Conservation (phyloP, 495 filamentous ascomycete genomes). For the Darksidea phi region DNA sequence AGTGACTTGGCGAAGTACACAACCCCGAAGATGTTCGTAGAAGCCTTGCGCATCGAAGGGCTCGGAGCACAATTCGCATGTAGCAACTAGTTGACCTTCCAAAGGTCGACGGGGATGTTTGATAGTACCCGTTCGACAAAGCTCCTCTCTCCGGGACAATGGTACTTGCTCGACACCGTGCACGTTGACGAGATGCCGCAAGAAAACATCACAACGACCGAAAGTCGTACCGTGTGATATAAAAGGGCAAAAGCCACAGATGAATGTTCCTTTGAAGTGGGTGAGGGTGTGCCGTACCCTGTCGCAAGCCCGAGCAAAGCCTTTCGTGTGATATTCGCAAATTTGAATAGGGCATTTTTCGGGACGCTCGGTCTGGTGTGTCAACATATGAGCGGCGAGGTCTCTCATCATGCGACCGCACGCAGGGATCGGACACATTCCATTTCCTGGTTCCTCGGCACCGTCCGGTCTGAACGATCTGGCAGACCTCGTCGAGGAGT, state of each 20-base stretch:
- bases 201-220: conserved; percentile 20
- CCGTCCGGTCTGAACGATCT: conserved; percentile 5
- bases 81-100: neutral
- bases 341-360: conserved; percentile 30
- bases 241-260: conserved; percentile 29
- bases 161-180: conserved; percentile 15
- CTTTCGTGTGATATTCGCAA: conserved; percentile 29
- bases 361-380: conserved; percentile 11
- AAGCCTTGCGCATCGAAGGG: conserved; percentile 28
- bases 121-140: neutral
- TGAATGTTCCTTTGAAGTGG: conserved; percentile 23
- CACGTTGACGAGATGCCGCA: conserved; percentile 19
- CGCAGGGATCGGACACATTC: neutral
- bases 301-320: conserved; percentile 22
- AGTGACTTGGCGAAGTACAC: conserved; percentile 14
- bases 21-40: conserved; percentile 30
- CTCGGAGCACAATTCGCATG: conserved; percentile 14
- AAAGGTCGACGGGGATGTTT: neutral
- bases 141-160: neutral
- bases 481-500: conserved; percentile 20
- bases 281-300: conserved; percentile 18
- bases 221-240: conserved; percentile 6
- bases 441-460: neutral
- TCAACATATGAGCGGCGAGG: conserved; percentile 16
- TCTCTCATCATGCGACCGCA: conserved; percentile 14